phyloP scores from a whole-genome alignment of 345 rosid species.

The Eucalyptus dawsonii region DNA sequence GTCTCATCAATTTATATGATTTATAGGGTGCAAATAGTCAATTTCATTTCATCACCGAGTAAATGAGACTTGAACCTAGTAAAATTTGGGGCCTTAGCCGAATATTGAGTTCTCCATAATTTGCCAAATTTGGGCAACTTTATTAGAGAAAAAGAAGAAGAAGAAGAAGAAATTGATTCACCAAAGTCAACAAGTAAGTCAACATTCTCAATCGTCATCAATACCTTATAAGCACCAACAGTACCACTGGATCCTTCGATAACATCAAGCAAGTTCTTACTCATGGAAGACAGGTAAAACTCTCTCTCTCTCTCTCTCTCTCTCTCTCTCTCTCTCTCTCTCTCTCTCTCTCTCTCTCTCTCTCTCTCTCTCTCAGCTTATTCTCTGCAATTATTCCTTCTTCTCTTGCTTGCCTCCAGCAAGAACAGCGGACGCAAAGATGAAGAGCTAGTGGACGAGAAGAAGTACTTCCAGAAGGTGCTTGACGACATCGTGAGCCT shows the following conservation, averaged over 20 bases:
- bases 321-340: no score
- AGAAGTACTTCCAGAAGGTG: not conserved
- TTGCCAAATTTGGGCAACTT: not conserved
- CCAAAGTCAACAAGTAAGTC: not conserved
- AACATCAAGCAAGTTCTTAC: not conserved
- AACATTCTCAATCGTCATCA: not conserved
- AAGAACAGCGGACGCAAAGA: not conserved
- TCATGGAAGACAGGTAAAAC: not conserved
- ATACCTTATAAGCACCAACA: not conserved
- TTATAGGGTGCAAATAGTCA: not conserved
- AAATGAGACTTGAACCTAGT: not conserved
- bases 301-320: no score
- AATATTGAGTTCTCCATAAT: not conserved
- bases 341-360: no score
- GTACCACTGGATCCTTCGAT: not conserved
- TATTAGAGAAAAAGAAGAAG: not conserved
- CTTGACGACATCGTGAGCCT: not conserved
- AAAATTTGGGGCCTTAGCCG: not conserved
- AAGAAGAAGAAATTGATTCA: not conserved
- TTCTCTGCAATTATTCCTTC: not conserved
- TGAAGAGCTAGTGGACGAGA: not conserved
- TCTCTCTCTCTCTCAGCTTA: not conserved
- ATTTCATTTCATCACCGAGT: not conserved
- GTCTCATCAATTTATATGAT: not conserved
- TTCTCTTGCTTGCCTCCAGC: not conserved